Conservation (phyloP, 1,284 basidiomycete genomes). For the Phellopilus nigrolimitatus region DNA sequence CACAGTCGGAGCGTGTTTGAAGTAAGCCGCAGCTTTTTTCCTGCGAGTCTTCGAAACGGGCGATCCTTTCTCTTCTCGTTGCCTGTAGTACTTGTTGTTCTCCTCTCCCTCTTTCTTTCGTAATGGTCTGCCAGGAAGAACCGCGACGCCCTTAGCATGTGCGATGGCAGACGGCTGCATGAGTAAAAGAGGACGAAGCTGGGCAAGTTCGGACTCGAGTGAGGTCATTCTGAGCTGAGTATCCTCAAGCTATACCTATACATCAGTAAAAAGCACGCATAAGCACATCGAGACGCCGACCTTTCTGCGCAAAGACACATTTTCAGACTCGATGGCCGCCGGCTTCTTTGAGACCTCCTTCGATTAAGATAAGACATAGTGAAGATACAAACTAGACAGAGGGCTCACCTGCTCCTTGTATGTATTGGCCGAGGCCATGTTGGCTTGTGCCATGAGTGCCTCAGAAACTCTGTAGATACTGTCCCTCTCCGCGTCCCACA, state of each 20-base stretch:
- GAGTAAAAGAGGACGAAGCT: constrained; percentile 52
- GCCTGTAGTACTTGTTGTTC: constrained; percentile 5
- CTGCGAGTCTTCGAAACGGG: background rate
- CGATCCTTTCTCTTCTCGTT: background rate
- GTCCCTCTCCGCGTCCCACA: constrained; percentile 56
- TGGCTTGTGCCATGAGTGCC: constrained; percentile 56
- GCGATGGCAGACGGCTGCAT: constrained; percentile 41
- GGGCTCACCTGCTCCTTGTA: constrained; percentile 44
- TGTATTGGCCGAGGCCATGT: constrained; percentile 38
- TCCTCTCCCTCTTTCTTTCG: constrained; percentile 8
- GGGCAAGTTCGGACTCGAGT: constrained; percentile 48
- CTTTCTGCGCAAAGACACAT: constrained; percentile 10
- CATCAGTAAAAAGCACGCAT: constrained; percentile 3
- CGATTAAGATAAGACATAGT: background rate
- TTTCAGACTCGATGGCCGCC: constrained; percentile 13
- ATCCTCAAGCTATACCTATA: constrained; percentile 38
- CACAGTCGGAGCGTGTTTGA: constrained; percentile 26
- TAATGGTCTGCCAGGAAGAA: background rate
- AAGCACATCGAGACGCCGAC: background rate
- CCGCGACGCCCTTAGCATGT: constrained; percentile 20
- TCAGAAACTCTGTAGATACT: constrained; percentile 59
- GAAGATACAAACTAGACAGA: background rate
- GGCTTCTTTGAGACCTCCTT: constrained; percentile 12
- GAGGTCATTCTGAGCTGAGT: constrained; percentile 38
- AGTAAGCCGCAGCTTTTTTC: constrained; percentile 18